These are phyloP conservation scores for Leccinellum luteum DNA, from an alignment of 768 basidiomycete species.

Conservation along the genomic window DNA sequence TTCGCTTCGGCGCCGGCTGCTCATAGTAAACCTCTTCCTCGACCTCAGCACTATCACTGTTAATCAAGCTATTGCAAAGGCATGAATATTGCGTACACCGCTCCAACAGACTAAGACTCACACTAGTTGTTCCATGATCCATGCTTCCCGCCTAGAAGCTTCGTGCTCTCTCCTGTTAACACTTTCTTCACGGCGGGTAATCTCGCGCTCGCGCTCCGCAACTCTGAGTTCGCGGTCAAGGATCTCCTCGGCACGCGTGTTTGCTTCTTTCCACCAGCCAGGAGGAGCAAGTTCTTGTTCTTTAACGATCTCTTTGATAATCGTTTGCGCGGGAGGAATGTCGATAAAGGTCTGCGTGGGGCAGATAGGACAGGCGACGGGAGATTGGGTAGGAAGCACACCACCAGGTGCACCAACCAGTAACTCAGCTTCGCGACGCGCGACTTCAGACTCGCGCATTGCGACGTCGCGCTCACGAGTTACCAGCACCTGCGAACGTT, in stretches of 20 bases:
- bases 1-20: conserved; percentile 63
- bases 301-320: conserved; percentile 86
- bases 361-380: conserved; percentile 58
- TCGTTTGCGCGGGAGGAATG: conserved; percentile 65
- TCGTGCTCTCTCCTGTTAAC: conserved; percentile 87
- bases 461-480: conserved; percentile 79
- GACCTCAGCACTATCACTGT: conserved; percentile 63
- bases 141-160: conserved; percentile 79
- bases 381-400: conserved; percentile 56
- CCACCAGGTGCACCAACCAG: conserved; percentile 83
- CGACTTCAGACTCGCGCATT: conserved; percentile 82
- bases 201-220: conserved; percentile 82
- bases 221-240: conserved; percentile 84
- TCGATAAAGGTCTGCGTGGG: conserved; percentile 51
- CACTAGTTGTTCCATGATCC: conserved; percentile 95
- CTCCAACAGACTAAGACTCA: conserved; percentile 37
- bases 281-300: conserved; percentile 77
- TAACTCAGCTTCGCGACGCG: conserved; percentile 83
- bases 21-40: conserved; percentile 85
- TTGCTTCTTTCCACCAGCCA: conserved; percentile 71
- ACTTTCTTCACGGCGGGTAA: conserved; percentile 80
- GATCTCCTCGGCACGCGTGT: conserved; percentile 73
- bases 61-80: conserved; percentile 51
- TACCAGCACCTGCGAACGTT: conserved; percentile 77
- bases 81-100: conserved; percentile 1